phyloP scores from a whole-genome alignment of 2,329 filamentous ascomycete species.

The Berkeleyomyces rouxiae region DNA sequence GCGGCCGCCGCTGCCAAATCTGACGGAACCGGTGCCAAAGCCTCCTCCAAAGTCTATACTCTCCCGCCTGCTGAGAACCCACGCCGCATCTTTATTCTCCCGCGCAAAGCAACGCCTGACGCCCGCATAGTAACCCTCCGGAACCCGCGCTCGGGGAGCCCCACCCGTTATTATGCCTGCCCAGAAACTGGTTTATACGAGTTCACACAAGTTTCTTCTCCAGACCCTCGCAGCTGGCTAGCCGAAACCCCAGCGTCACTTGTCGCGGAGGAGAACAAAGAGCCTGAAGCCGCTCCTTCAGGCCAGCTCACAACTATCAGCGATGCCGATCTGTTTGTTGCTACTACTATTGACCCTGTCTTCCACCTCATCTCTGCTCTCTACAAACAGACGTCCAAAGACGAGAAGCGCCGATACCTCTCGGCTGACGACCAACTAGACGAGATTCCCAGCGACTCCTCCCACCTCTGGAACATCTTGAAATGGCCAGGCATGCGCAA shows the following conservation, averaged over 20 bases:
- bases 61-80: constrained; percentile 28
- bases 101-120: constrained; percentile 33
- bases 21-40: constrained; percentile 18
- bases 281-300: background rate
- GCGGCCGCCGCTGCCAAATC: constrained; percentile 18
- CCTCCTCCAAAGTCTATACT: constrained; percentile 23
- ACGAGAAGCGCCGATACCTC: constrained; percentile 46
- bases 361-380: constrained; percentile 71
- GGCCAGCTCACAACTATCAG: constrained; percentile 5
- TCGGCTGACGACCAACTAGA: constrained; percentile 59
- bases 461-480: constrained; percentile 43
- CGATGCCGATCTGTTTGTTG: constrained; percentile 60
- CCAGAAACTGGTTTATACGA: constrained; percentile 47
- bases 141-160: constrained; percentile 38
- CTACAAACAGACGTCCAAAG: constrained; percentile 24
- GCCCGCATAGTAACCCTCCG: constrained; percentile 43
- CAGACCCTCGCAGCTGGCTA: constrained; percentile 43
- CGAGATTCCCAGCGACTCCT: constrained; percentile 34
- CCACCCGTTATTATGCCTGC: constrained; percentile 45
- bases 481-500: constrained; percentile 29
- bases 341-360: constrained; percentile 67
- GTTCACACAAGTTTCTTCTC: constrained; percentile 38
- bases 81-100: constrained; percentile 44
- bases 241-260: constrained; percentile 24
- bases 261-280: background rate